Evolutionary conservation across 805 yeast species (phyloP).

Genomic region (Novakomyces olei): DNA sequence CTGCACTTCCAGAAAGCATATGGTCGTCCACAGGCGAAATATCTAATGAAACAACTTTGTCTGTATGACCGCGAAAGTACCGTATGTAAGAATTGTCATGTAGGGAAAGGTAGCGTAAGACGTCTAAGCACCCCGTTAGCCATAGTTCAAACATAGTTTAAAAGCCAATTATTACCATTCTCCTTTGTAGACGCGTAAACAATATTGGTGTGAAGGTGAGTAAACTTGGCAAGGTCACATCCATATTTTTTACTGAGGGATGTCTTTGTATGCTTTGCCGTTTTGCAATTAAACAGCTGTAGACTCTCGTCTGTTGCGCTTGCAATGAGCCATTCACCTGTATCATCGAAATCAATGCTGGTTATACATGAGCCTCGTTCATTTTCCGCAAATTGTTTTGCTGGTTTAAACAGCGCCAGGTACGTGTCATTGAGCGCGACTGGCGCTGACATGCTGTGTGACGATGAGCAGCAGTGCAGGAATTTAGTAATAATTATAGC

Average conservation of each 20-base stretch:
- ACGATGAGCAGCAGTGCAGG: no score
- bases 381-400: conserved; percentile 1
- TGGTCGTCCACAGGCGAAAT: conserved; percentile 47
- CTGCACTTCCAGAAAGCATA: conserved; percentile 71
- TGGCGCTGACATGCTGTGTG: no score
- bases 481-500: no score
- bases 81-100: conserved; percentile 60
- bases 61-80: conserved; percentile 74
- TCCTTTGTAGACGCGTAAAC: conserved; percentile 67
- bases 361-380: not conserved
- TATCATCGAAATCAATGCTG: conserved; percentile 50
- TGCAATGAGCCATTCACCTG: conserved; percentile 56
- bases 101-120: conserved; percentile 48
- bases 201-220: conserved; percentile 50
- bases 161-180: conserved; percentile 27
- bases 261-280: conserved; percentile 43
- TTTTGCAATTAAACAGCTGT: conserved; percentile 55
- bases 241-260: conserved; percentile 80
- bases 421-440: no score
- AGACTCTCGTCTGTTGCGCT: conserved; percentile 65
- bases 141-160: not conserved
- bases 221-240: conserved; percentile 63
- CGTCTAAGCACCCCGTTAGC: conserved; percentile 9
- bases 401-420: not conserved
- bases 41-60: conserved; percentile 48